phyloP scores from a whole-genome alignment of 1,284 basidiomycete species.

The Naganishia sp. region DNA sequence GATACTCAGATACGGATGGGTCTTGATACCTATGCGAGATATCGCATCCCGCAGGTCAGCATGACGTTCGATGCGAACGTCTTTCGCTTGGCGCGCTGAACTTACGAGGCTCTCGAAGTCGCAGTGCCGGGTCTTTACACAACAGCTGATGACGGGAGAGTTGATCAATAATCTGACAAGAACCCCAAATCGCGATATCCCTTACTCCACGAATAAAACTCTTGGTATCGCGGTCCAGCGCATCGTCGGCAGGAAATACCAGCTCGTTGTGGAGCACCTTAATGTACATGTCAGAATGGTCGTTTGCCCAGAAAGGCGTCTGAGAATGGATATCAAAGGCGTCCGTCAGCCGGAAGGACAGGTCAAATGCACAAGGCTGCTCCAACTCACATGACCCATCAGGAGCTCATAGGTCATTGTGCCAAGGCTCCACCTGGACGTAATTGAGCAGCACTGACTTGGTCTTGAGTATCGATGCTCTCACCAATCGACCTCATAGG shows the following conservation, averaged over 20 bases:
- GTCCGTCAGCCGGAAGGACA: background rate
- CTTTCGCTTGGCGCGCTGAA: background rate
- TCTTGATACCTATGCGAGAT: slow-evolving; percentile 64
- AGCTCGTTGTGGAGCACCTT: slow-evolving; percentile 83
- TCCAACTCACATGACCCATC: slow-evolving; percentile 44
- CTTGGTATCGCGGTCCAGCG: slow-evolving; percentile 91
- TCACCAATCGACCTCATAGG: slow-evolving; percentile 89
- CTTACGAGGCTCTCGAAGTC: slow-evolving; percentile 80
- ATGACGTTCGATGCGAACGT: background rate
- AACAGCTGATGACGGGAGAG: slow-evolving; percentile 63
- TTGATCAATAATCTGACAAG: background rate
- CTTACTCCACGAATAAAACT: slow-evolving; percentile 88
- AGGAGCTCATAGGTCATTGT: slow-evolving; percentile 94
- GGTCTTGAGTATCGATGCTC: background rate
- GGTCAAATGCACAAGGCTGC: background rate
- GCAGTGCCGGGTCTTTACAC: slow-evolving; percentile 83
- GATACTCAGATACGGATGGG: slow-evolving; percentile 83
- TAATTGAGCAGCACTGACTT: background rate
- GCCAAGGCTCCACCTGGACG: slow-evolving; percentile 78
- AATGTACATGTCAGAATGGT: slow-evolving; percentile 93
- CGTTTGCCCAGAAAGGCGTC: slow-evolving; percentile 93
- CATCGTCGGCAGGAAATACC: slow-evolving; percentile 81
- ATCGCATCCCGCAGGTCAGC: background rate
- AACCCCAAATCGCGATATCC: slow-evolving; percentile 26
- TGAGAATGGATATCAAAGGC: slow-evolving; percentile 47